These are phyloP conservation scores for Hypoxylon sp. DNA, from an alignment of 2,329 filamentous ascomycete genomes.

Conservation along the genomic window DNA sequence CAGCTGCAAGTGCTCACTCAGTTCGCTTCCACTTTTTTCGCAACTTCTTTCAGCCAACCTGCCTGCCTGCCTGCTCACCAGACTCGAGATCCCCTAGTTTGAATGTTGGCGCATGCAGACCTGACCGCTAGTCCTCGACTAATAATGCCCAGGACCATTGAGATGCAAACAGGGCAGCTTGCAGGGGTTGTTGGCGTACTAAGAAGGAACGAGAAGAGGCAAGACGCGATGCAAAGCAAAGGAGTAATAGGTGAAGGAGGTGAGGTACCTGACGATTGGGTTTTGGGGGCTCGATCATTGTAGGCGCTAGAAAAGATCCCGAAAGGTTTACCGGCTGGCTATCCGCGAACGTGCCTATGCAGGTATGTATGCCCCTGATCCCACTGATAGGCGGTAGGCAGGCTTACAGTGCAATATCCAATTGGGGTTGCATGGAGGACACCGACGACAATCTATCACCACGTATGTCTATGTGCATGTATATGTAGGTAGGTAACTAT, in stretches of 20 bases:
- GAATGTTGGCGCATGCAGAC: conserved; percentile 22
- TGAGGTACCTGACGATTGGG: conserved; percentile 24
- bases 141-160: conserved; percentile 23
- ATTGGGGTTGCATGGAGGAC: conserved; percentile 14
- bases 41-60: conserved; percentile 18
- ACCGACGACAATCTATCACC: conserved; percentile 13
- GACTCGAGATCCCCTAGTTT: conserved; percentile 16
- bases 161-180: conserved; percentile 22
- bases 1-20: conserved; percentile 34
- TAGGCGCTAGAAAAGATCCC: conserved; percentile 35
- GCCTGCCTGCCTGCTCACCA: conserved; percentile 1
- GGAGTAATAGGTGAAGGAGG: conserved; percentile 8
- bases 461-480: conserved; percentile 14
- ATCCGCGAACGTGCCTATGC: conserved; percentile 11
- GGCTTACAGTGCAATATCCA: conserved; percentile 11
- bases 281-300: conserved; percentile 14
- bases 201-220: conserved; percentile 14
- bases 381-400: conserved; percentile 15
- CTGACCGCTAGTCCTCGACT: conserved; percentile 36
- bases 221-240: not conserved
- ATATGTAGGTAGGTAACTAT: conserved; percentile 7
- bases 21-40: conserved; percentile 29
- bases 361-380: conserved; percentile 26
- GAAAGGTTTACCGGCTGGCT: conserved; percentile 30
- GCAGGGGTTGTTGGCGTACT: conserved; percentile 24